Conservation (phyloP, 2,329 filamentous ascomycete species). For the Mycogone perniciosa region DNA sequence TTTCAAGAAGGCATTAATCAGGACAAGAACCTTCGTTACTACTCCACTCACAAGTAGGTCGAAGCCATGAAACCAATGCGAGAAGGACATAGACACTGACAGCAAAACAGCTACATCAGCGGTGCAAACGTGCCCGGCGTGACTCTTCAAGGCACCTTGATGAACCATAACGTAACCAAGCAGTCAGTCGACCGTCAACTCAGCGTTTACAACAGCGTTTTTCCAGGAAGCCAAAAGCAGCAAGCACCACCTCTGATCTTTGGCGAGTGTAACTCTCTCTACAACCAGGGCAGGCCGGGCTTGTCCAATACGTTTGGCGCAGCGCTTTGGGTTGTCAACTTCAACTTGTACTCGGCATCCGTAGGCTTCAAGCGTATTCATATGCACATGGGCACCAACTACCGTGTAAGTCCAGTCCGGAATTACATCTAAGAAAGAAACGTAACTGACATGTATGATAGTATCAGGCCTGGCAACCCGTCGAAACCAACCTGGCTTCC, state of each 20-base stretch:
- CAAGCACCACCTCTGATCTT: slow-evolving; percentile 45
- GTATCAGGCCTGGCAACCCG: slow-evolving; percentile 56
- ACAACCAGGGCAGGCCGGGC: slow-evolving; percentile 54
- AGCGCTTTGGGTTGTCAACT: slow-evolving; percentile 59
- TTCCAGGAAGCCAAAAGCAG: slow-evolving; percentile 8
- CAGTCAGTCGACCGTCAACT: slow-evolving; percentile 43
- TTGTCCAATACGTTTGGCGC: slow-evolving; percentile 60
- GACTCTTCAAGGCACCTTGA: slow-evolving; percentile 54
- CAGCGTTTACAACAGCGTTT: slow-evolving; percentile 39
- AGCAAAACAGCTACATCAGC: slow-evolving; percentile 49
- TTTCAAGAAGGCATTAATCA: slow-evolving; percentile 49
- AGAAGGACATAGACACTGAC: slow-evolving; percentile 2
- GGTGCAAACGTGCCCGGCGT: slow-evolving; percentile 54
- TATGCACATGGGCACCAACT: slow-evolving; percentile 60
- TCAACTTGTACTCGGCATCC: slow-evolving; percentile 51
- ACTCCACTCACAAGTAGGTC: slow-evolving; percentile 54
- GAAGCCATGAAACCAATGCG: not conserved
- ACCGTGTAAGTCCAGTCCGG: slow-evolving; percentile 34
- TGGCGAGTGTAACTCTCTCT: slow-evolving; percentile 57
- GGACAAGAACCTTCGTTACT: slow-evolving; percentile 43
- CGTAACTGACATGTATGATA: slow-evolving; percentile 9
- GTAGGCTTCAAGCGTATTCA: slow-evolving; percentile 51
- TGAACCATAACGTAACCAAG: slow-evolving; percentile 55
- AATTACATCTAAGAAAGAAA: too few relatives aligned
- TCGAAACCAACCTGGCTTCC: slow-evolving; percentile 40